These are phyloP conservation scores for Thelephora ganbajun DNA, from an alignment of 768 basidiomycete species.

Conservation along the genomic window DNA sequence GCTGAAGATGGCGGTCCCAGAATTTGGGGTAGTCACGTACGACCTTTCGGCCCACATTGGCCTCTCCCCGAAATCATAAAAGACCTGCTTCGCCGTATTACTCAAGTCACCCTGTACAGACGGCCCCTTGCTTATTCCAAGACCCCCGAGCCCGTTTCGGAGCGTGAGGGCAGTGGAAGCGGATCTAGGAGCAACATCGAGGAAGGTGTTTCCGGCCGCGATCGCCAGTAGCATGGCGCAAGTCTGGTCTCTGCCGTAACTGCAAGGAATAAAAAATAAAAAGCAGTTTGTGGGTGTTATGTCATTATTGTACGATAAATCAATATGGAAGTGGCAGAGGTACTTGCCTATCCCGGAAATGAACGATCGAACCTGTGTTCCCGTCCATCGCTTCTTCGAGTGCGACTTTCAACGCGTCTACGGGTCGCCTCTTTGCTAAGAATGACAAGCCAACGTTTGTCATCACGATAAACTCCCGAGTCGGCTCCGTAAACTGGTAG, in stretches of 20 bases:
- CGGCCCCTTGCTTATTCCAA: conserved; percentile 23
- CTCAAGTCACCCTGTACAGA: conserved; percentile 48
- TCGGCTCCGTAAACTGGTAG: conserved; percentile 60
- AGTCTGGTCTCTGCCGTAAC: conserved; percentile 85
- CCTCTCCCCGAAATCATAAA: conserved; percentile 76
- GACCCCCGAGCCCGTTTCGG: not conserved
- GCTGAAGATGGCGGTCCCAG: conserved; percentile 69
- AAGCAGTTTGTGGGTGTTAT: not conserved
- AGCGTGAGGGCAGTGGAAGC: conserved; percentile 4
- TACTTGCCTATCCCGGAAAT: conserved; percentile 66
- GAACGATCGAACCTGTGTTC: conserved; percentile 63
- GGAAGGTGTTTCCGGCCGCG: conserved; percentile 71
- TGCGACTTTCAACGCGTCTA: conserved; percentile 74
- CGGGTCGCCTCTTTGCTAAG: conserved; percentile 64
- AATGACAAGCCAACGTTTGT: conserved; percentile 79
- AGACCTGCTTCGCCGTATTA: conserved; percentile 67
- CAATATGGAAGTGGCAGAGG: not conserved
- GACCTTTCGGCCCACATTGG: conserved; percentile 66
- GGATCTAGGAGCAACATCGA: conserved; percentile 42
- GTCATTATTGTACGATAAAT: not conserved
- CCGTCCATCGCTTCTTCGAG: conserved; percentile 71
- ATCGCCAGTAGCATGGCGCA: conserved; percentile 86
- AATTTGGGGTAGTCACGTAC: conserved; percentile 46
- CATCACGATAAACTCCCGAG: conserved; percentile 75
- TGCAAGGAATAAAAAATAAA: conserved; percentile 16